Conservation (phyloP, 192 early-diverging fungal species). For the Backusella australiensis region DNA sequence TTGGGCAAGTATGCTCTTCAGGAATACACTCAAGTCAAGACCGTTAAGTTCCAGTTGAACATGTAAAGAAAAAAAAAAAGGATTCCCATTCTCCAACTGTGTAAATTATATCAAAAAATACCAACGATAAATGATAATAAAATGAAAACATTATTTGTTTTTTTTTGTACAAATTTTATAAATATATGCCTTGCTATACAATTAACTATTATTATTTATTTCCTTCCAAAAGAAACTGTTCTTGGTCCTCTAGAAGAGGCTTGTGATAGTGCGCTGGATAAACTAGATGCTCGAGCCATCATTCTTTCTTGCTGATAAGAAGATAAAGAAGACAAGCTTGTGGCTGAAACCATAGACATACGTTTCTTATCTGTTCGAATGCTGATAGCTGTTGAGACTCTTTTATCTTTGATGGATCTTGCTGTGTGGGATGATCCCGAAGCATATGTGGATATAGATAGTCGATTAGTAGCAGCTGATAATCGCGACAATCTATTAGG, state of each 20-base stretch:
- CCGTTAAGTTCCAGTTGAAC: constrained; percentile 10
- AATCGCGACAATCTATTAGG: background rate
- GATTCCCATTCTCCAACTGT: background rate
- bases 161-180: background rate
- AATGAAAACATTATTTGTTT: background rate
- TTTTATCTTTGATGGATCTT: background rate
- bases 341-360: constrained; percentile 23
- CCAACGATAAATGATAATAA: background rate
- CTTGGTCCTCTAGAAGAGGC: background rate
- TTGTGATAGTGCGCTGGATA: constrained; percentile 18
- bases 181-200: background rate
- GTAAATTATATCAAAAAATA: background rate
- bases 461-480: constrained; percentile 2
- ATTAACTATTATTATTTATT: background rate
- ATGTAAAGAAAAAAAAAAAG: background rate
- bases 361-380: constrained; percentile 18
- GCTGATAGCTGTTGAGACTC: constrained; percentile 7
- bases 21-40: constrained; percentile 16
- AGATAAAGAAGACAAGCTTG: constrained; percentile 30
- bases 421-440: background rate
- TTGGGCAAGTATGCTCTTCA: constrained; percentile 13
- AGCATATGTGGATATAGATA: background rate
- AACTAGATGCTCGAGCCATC: constrained; percentile 26
- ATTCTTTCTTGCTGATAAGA: constrained; percentile 34
- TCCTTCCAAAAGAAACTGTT: background rate